Base-by-base conservation (phyloP, 306 rosid species). In the Cucumis cinereus region DNA sequence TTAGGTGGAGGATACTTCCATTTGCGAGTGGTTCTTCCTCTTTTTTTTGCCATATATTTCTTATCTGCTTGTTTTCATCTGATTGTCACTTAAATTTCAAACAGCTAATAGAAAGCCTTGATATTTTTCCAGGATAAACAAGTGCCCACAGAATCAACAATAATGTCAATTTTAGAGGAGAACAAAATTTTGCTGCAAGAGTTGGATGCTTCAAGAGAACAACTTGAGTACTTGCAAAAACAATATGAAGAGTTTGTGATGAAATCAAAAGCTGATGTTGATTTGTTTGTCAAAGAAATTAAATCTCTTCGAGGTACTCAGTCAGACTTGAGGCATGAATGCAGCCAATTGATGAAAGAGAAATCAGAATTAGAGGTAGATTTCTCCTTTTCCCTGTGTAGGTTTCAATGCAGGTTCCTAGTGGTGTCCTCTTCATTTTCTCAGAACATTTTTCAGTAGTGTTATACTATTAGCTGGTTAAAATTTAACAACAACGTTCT, bases 241-340 rank as follows among this genome's bases (percentile, higher is more conserved):
- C 75, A 76, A 76, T 89, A 90, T 64, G 93, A 92, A 43, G 97
- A 87, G 36, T 86, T 85, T 78, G 95, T 89, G 90, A 74, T 41
- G 63, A 91, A 94, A 86, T 87, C 98, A 78, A 94, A 94, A 90
- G 81, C 90, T 74, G 97, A 94, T 78, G 78, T 85, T 24, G 90
- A 91, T 86, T 66, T 94, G 85, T 89, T 94, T 70, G 79, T 89
- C 58, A 88, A 91, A 83, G 99, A 94, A 85, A 94, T 92, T 80
- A 94, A 90, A 83, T 85, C 91, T 76, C 97, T 94, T 72, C 85
- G 95, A 83, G 88, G 60, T 79, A 84, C 96, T 76, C 93, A 91
- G 79, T 78, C 76, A 80, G 92, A 94, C 75, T 75, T 94, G 88
- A 94, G 90, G 85, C 91, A 85, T 79, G 96, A 94, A 74, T 90